Base-by-base conservation (phyloP, 2,329 filamentous ascomycete species). In the Talaromyces marneffei region DNA sequence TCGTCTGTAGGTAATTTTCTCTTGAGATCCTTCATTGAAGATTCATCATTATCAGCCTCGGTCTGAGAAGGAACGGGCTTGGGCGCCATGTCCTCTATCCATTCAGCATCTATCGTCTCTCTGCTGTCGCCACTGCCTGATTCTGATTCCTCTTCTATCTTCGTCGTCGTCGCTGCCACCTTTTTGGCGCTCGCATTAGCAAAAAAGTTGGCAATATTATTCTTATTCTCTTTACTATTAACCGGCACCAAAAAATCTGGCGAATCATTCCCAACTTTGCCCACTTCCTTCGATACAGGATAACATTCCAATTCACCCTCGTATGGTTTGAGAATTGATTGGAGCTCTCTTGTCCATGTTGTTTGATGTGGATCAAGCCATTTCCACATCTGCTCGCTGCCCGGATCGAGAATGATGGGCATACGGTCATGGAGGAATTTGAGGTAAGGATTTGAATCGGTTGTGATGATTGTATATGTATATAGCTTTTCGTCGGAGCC, bases 161-260 rank as follows among this genome's bases (percentile, higher is more conserved):
- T 72, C 65, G 52, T 25, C 6, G 9, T 9, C 18, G 7, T 14
- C 14, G 3, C 14, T 16, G 6, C 20, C 52, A 39, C 71, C 56
- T 71, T 71, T 40, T 74, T 67, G 64, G 82, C 71, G n/a, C 73
- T 66, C 6, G 74, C 80, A 44, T 85, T 89, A 7, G 82, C 82
- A 70, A 97, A 97, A 79, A 96, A 97, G 69, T 96, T 96, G 50
- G 89, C 90, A 73, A 97, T 97, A 66, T 94, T 97, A 55, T 83
- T 86, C 78, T 95, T 97, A 74, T 97, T 97, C 69, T 92, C 89
- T 65, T 85, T 87, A 75, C 90, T 95, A 68, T 90, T 83, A 35
- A 97, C 77, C 0, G 93, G 93, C 1, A 96, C 79, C 48, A 97
- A 83, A 70, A 97, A 96, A 0, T 82, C 83, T 0, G 91, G 86